A percentile compares a stretch with the other conserved stretches of the same genome.
Conservation (phyloP, 352 stramenopile species). For the Phytopythium delawarense region DNA sequence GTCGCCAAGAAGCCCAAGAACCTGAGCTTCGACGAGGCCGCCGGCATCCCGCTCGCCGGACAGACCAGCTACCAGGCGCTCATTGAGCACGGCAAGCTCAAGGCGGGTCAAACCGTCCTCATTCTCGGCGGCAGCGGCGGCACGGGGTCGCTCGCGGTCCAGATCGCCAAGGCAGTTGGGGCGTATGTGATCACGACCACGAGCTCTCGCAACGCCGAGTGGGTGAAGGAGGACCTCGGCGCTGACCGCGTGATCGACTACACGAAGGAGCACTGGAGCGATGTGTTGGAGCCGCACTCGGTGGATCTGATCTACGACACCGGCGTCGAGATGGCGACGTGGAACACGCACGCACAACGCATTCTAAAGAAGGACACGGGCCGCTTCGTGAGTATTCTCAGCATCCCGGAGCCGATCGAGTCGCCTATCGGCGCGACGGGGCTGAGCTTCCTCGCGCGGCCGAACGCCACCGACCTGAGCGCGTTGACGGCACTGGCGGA, state of each 20-base stretch:
- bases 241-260: constrained; percentile 55
- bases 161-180: constrained; percentile 48
- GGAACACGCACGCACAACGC: constrained; percentile 29
- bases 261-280: constrained; percentile 36
- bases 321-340: constrained; percentile 21
- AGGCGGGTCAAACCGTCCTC: constrained; percentile 30
- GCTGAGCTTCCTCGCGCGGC: constrained; percentile 14
- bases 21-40: constrained; percentile 34
- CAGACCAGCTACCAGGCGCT: constrained; percentile 36
- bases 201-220: constrained; percentile 32
- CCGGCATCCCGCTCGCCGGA: constrained; percentile 17
- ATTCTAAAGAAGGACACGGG: constrained; percentile 31
- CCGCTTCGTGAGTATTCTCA: constrained; percentile 32
- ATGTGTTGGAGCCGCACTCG: constrained; percentile 24
- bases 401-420: constrained; percentile 30
- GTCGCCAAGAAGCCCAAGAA: constrained; percentile 45
- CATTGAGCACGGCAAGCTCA: constrained; percentile 20
- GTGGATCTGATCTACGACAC: constrained; percentile 34
- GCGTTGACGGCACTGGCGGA: constrained; percentile 30
- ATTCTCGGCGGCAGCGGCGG: constrained; percentile 57
- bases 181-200: constrained; percentile 16
- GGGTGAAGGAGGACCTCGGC: constrained; percentile 33
- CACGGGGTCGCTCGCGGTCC: constrained; percentile 49
- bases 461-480: constrained; percentile 21
- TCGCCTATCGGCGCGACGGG: constrained; percentile 38